Conservation (phyloP, 73 alveolate genomes). For the Loxodes magnus region DNA sequence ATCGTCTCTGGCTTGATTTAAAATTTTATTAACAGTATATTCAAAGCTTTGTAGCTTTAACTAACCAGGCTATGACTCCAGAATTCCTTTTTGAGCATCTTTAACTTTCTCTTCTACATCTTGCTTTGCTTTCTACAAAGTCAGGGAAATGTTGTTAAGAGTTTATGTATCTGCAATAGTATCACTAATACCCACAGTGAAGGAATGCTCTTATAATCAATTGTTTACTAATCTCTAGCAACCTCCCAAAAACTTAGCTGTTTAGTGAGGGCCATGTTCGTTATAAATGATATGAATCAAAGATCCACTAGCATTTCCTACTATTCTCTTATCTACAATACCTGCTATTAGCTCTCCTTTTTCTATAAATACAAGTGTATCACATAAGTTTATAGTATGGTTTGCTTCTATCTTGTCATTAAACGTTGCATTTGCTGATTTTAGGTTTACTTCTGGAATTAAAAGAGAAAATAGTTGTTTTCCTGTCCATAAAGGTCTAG, state of each 20-base stretch:
- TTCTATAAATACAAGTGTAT: slow-evolving; percentile 64
- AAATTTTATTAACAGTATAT: slow-evolving; percentile 64
- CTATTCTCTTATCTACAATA: slow-evolving; percentile 80
- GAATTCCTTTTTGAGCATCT: slow-evolving; percentile 4
- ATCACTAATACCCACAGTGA: slow-evolving; percentile 89
- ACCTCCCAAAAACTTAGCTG: slow-evolving; percentile 70
- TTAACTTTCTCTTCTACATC: slow-evolving; percentile 16
- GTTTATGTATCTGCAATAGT: slow-evolving; percentile 67
- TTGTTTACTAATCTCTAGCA: slow-evolving; percentile 84
- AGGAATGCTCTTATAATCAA: slow-evolving; percentile 78
- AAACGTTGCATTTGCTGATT: no score
- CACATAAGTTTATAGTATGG: no score
- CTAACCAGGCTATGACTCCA: slow-evolving; percentile 68
- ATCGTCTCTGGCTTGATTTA: slow-evolving; percentile 91
- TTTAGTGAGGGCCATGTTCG: slow-evolving; percentile 74
- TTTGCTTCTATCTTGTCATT: no score
- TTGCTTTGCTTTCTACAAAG: slow-evolving; percentile 44
- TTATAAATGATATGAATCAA: slow-evolving; percentile 78
- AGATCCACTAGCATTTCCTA: slow-evolving; percentile 85
- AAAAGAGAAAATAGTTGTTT: slow-evolving; percentile 89
- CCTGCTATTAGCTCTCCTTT: slow-evolving; percentile 93
- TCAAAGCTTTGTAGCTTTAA: slow-evolving; percentile 95
- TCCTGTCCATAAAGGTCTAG: slow-evolving; percentile 98
- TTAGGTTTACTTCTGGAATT: slow-evolving; percentile 78
- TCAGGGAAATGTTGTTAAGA: slow-evolving; percentile 41